phyloP scores from a whole-genome alignment of 2,329 filamentous ascomycete species.

The Fusarium hainanense region DNA sequence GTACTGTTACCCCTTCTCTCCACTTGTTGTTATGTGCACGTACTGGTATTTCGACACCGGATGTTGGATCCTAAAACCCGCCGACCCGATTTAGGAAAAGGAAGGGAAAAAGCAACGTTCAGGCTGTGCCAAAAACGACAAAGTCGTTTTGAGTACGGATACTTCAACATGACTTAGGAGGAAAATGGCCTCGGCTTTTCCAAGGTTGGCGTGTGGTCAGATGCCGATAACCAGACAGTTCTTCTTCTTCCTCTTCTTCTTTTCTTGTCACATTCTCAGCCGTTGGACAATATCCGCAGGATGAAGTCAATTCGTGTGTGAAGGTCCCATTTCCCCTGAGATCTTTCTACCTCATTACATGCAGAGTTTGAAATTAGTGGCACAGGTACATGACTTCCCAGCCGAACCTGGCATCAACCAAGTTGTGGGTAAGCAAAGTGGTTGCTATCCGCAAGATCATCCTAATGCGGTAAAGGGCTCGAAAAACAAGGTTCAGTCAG shows the following conservation, averaged over 20 bases:
- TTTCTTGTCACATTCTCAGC: neutral
- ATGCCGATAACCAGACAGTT: slow-evolving; percentile 4
- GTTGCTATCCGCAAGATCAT: slow-evolving; percentile 23
- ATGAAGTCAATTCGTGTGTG: slow-evolving; percentile 5
- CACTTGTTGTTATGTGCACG: slow-evolving; percentile 19
- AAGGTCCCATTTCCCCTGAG: neutral
- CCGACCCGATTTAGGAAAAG: slow-evolving; percentile 17
- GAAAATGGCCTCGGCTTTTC: neutral
- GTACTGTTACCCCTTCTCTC: slow-evolving; percentile 42
- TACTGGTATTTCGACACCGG: slow-evolving; percentile 8
- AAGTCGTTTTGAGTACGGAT: slow-evolving; percentile 16
- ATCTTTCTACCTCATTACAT: slow-evolving; percentile 1
- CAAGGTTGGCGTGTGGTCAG: slow-evolving; percentile 2
- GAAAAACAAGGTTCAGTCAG: slow-evolving; percentile 39
- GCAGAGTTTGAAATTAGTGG: slow-evolving; percentile 22
- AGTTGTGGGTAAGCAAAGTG: slow-evolving; percentile 29
- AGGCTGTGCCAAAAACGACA: slow-evolving; percentile 8
- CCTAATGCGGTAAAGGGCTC: slow-evolving; percentile 32
- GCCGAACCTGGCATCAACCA: slow-evolving; percentile 21
- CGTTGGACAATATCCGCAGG: slow-evolving; percentile 5
- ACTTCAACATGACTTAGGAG: neutral
- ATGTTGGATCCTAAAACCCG: slow-evolving; percentile 15
- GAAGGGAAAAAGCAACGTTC: slow-evolving; percentile 28
- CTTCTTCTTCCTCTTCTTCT: slow-evolving; percentile 17
- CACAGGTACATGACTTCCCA: slow-evolving; percentile 28